Evolutionary conservation across 352 stramenopile species (phyloP), one percentile per base, ranked within the genome.

Genomic region (Stramenopiles sp.): DNA sequence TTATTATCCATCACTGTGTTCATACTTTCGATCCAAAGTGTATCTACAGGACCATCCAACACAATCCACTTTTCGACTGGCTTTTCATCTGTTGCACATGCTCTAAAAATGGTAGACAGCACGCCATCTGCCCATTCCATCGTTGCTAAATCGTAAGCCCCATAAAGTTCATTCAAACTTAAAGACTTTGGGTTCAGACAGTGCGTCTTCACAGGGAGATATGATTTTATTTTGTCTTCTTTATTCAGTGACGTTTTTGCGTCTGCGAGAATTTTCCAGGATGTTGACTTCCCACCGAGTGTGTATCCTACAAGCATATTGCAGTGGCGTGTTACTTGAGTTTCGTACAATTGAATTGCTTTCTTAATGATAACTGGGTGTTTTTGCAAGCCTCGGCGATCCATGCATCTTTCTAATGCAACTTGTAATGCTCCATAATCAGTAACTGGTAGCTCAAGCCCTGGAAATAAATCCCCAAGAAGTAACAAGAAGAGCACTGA

Each of bases 11-110:
- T 87, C 7, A 97, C 94, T 0, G 94, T 98, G 83, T 98, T 98
- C 93, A 98, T 97, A 85, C 97, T 98, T 85, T 98, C 94, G 84
- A 98, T 98, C 94, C 94, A 98, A 78, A 97, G 94, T 1, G 94
- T 92, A 82, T 97, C 94, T 0, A 98, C 94, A 0, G 94, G 94
- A 0, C 94, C 94, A 78, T 98, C 94, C 75, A 98, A 98, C 31
- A 98, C 90, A 8, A 97, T 88, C 93, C 93, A 98, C 85, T 97
- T 96, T 27, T 92, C 88, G 83, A 95, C 91, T 0, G 89, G 80
- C 14, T 88, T 94, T 14, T 90, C 90, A 71, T 95, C 89, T n/a
- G 91, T 94, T 30, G 91, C 90, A 30, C 91, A 94, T 83, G 91
- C 87, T 44, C 93, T 90, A 33, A 97, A 95, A 31, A 96, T 82